Percentiles rank a stretch among this genome's conserved stretches.
Conservation (phyloP, 768 basidiomycete species). For the Mycena sanguinolenta region DNA sequence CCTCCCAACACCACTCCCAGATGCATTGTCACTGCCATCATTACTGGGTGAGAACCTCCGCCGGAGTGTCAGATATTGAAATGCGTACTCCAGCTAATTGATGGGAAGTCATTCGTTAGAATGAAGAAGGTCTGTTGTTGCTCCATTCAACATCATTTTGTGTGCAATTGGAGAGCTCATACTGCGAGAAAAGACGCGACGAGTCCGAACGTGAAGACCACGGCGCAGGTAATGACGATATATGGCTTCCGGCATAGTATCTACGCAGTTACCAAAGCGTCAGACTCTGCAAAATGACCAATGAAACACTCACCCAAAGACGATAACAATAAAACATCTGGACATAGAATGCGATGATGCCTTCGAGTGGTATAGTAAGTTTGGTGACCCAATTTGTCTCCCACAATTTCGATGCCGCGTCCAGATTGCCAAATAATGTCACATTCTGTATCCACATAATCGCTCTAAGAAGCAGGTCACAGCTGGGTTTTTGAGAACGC, state of each 20-base stretch:
- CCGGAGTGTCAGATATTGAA: not conserved
- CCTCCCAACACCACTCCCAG: not conserved
- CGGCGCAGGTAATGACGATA: not conserved
- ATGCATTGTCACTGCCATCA: not conserved
- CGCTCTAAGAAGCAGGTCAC: not conserved
- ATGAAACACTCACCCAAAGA: slow-evolving; percentile 3
- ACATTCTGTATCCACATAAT: slow-evolving; percentile 1
- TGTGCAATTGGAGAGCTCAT: not conserved
- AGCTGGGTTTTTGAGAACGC: not conserved
- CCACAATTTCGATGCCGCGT: too few relatives aligned
- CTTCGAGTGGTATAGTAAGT: not conserved
- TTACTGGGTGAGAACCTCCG: not conserved
- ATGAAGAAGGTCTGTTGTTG: not conserved
- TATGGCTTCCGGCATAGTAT: not conserved
- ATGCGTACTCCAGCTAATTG: not conserved
- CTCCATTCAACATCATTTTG: not conserved
- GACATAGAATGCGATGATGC: not conserved
- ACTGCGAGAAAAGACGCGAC: not conserved
- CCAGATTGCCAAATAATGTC: not conserved
- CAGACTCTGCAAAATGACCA: not conserved
- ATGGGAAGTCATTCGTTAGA: not conserved
- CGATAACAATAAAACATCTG: slow-evolving; percentile 2
- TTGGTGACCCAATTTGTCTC: not conserved
- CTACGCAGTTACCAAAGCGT: not conserved
- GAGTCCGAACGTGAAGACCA: not conserved